Conservation (phyloP, 2,329 filamentous ascomycete genomes). For the Eutypella sp. region DNA sequence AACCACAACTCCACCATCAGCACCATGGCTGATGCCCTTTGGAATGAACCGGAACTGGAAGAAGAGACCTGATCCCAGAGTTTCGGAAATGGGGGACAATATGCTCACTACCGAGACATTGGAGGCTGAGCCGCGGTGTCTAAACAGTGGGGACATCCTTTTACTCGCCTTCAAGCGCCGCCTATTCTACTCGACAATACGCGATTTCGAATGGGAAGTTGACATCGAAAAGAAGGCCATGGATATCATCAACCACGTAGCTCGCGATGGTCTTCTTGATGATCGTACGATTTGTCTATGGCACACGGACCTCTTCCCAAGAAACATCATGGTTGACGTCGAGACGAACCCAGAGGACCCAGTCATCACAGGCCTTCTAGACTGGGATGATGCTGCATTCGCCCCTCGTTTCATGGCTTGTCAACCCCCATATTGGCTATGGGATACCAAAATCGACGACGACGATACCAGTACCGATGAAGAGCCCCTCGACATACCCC, state of each 20-base stretch:
- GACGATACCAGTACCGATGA: not conserved
- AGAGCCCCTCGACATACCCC: not conserved
- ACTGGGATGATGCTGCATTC: not conserved
- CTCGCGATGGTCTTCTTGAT: not conserved
- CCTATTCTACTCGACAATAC: not conserved
- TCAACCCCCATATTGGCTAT: not conserved
- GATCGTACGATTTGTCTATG: not conserved
- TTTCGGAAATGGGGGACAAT: not conserved
- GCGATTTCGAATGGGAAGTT: not conserved
- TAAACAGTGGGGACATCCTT: not conserved
- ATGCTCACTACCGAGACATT: not conserved
- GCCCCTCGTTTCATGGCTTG: not conserved
- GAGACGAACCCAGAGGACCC: not conserved
- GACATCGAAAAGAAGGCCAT: not conserved
- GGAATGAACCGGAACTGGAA: not conserved
- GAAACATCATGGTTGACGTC: conserved; percentile 1
- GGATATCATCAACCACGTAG: not conserved
- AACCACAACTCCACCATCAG: not conserved
- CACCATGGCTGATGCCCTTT: not conserved
- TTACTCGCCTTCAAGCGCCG: not conserved
- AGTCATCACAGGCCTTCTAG: not conserved
- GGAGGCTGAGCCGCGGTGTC: not conserved
- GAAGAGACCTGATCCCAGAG: not conserved
- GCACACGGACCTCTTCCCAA: conserved; percentile 1
- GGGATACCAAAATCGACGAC: not conserved